Conservation (phyloP, 345 rosid genomes). For the Acer campestre region DNA sequence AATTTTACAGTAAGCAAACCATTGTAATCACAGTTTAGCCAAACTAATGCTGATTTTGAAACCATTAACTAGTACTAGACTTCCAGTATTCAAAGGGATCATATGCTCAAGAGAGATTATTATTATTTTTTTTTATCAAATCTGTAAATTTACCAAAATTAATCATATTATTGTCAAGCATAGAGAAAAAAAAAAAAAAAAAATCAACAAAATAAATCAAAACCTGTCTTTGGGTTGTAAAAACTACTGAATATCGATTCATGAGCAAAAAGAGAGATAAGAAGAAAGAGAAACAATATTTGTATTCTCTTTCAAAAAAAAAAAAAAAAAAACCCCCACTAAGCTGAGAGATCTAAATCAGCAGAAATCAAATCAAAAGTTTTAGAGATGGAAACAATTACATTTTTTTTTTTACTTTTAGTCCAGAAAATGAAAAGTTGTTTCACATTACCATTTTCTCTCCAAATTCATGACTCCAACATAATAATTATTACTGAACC, state of each 20-base stretch:
- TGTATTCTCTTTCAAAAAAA: not conserved
- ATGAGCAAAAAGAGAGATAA: not conserved
- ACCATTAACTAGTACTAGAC: not conserved
- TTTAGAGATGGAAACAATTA: not conserved
- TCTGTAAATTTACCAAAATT: not conserved
- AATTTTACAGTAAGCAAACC: constrained; percentile 23
- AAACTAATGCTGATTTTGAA: not conserved
- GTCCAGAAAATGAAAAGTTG: not conserved
- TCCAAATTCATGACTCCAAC: not conserved
- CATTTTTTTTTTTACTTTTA: not conserved
- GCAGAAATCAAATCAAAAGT: not conserved
- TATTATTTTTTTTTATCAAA: not conserved
- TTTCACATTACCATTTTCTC: not conserved
- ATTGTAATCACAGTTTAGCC: not conserved
- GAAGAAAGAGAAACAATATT: not conserved
- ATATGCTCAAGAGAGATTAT: not conserved
- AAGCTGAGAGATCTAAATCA: constrained; percentile 14
- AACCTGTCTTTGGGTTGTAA: not conserved
- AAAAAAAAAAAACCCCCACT: not conserved
- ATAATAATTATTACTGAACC: not conserved
- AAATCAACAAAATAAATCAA: not conserved
- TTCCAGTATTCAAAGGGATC: not conserved
- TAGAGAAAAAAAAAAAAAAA: not conserved
- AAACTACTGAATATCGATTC: not conserved
- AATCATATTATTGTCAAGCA: not conserved